Evolutionary conservation across 371 early-diverging fungal genomes (phyloP).

Genomic region (Thermomucor indicae-seudaticae): DNA sequence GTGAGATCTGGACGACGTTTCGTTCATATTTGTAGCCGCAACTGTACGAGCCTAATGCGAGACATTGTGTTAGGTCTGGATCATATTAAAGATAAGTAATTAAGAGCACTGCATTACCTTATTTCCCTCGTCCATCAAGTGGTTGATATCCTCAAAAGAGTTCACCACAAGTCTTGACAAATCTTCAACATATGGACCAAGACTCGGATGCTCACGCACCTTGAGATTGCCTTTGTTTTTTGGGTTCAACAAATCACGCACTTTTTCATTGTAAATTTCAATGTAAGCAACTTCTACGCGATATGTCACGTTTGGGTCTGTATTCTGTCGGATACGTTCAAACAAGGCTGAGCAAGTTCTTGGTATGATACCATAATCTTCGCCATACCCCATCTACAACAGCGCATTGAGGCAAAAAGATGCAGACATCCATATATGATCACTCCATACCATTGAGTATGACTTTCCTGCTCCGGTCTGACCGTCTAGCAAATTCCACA

Average conservation of each 20-base stretch:
- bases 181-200: constrained; percentile 93
- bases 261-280: constrained; percentile 85
- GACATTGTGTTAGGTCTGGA: no score
- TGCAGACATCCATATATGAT: no score
- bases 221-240: constrained; percentile 75
- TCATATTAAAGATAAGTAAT: no score
- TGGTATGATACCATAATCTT: constrained; percentile 82
- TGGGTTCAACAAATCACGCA: constrained; percentile 89
- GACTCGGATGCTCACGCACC: constrained; percentile 84
- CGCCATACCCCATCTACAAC: constrained; percentile 60
- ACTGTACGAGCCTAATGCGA: constrained; percentile 72
- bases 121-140: constrained; percentile 87
- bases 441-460: constrained; percentile 62
- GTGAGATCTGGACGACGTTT: constrained; percentile 90
- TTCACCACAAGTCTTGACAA: constrained; percentile 80
- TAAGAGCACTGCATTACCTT: constrained; percentile 57
- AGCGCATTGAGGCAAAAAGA: neutral
- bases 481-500: constrained; percentile 63
- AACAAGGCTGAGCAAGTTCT: constrained; percentile 77
- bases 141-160: constrained; percentile 71
- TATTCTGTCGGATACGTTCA: constrained; percentile 50
- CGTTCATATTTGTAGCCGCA: constrained; percentile 97
- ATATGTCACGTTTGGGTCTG: constrained; percentile 49
- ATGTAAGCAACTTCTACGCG: constrained; percentile 83
- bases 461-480: constrained; percentile 87